Conservation (phyloP, 2,329 filamentous ascomycete species). For the Colletotrichum siamense region DNA sequence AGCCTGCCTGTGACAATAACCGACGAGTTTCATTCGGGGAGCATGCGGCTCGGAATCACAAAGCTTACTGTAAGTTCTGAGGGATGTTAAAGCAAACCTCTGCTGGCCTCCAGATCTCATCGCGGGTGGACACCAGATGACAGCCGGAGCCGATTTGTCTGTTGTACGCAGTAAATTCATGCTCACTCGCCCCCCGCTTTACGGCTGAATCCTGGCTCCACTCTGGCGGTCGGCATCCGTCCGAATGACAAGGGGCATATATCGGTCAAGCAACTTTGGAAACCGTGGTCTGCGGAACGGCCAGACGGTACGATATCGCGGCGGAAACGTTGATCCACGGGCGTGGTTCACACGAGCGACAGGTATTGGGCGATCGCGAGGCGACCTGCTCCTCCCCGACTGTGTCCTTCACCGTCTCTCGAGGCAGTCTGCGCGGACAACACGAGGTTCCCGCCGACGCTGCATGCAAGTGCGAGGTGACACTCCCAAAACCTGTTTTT, state of each 20-base stretch:
- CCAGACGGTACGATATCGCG: neutral
- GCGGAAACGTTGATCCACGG: neutral
- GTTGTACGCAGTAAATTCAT: neutral
- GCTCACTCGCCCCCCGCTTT: neutral
- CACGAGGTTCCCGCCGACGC: conserved; percentile 15
- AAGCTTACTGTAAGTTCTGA: neutral
- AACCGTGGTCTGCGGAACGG: neutral
- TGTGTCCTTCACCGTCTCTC: conserved; percentile 16
- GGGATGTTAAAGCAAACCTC: neutral
- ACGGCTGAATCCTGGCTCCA: neutral
- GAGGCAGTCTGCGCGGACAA: conserved; percentile 9
- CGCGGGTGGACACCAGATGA: neutral
- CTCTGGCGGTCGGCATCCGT: neutral
- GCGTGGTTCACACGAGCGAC: neutral
- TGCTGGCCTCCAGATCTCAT: neutral
- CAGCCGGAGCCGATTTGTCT: neutral
- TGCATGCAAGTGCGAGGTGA: conserved; percentile 23
- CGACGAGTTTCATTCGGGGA: neutral
- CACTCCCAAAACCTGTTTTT: conserved; percentile 23
- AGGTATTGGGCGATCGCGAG: neutral
- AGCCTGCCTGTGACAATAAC: neutral
- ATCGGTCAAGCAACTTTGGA: neutral
- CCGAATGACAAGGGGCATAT: neutral
- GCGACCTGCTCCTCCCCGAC: neutral
- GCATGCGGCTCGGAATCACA: neutral